phyloP scores from a whole-genome alignment of 305 asterid genomes.

The Ilex paraguariensis region DNA sequence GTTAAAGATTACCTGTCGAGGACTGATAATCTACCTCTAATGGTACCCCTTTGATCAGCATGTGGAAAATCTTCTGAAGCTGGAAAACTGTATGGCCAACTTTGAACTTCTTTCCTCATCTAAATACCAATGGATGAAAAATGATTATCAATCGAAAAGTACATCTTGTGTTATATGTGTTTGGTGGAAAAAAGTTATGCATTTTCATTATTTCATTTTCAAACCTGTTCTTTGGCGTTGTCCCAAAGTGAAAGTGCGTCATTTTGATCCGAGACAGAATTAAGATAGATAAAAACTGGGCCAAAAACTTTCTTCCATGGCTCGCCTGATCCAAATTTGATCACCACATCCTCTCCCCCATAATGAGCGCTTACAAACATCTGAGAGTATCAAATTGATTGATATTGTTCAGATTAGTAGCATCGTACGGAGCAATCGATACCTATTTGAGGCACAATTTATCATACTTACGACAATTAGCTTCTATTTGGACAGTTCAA shows the following conservation, averaged over 20 bases:
- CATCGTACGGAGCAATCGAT: too few species aligned
- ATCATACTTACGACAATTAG: neutral
- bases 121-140: constrained; percentile 8
- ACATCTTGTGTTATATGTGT: neutral
- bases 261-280: constrained; percentile 19
- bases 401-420: neutral
- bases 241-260: constrained; percentile 31
- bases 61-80: constrained; percentile 58
- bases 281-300: constrained; percentile 33
- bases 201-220: too few species aligned
- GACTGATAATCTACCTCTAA: constrained; percentile 56
- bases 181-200: neutral
- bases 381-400: constrained; percentile 5
- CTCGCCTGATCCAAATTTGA: constrained; percentile 25
- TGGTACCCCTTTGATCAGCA: constrained; percentile 50
- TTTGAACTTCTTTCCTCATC: constrained; percentile 54
- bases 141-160: neutral
- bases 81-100: constrained; percentile 73
- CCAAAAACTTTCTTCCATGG: constrained; percentile 41
- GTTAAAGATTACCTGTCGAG: constrained; percentile 47
- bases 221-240: constrained; percentile 33
- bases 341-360: constrained; percentile 30
- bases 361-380: constrained; percentile 36
- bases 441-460: too few species aligned
- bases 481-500: too few species aligned